These are phyloP conservation scores for Zoysia matrella DNA, from an alignment of 202 grass and related monocot species.

Conservation along the genomic window DNA sequence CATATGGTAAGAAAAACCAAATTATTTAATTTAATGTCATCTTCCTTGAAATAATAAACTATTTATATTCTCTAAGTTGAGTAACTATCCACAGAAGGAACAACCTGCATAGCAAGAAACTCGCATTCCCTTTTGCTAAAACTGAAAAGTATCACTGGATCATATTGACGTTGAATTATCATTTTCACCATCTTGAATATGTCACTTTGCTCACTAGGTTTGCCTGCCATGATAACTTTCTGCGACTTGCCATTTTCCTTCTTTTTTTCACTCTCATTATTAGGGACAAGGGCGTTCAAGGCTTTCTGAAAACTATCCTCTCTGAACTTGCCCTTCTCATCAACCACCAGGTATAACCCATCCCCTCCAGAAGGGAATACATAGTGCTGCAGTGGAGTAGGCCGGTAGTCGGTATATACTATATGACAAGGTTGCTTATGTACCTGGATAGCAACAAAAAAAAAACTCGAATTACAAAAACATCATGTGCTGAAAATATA, in stretches of 20 bases:
- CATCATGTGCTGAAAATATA: neutral
- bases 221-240: conserved; percentile 65
- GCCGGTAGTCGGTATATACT: conserved; percentile 95
- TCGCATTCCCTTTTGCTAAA: conserved; percentile 99
- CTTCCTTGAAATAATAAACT: conserved; percentile 6
- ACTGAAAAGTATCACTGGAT: conserved; percentile 95
- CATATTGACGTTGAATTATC: conserved; percentile 99
- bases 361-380: conserved; percentile 94
- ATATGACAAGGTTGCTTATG: conserved; percentile 99
- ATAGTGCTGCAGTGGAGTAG: conserved; percentile 96
- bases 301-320: conserved; percentile 98
- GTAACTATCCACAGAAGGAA: conserved; percentile 8
- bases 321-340: conserved; percentile 96
- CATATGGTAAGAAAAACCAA: conserved; percentile 7
- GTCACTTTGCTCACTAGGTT: conserved; percentile 79
- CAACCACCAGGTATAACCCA: conserved; percentile 92
- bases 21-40: neutral
- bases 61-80: neutral
- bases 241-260: conserved; percentile 84
- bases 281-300: conserved; percentile 86
- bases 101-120: conserved; percentile 97
- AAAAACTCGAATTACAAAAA: neutral
- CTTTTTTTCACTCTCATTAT: conserved; percentile 56
- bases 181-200: conserved; percentile 99
- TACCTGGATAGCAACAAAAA: conserved; percentile 69